These are phyloP conservation scores for Polyporus tsugae DNA, from an alignment of 1,284 basidiomycete species.

Conservation along the genomic window DNA sequence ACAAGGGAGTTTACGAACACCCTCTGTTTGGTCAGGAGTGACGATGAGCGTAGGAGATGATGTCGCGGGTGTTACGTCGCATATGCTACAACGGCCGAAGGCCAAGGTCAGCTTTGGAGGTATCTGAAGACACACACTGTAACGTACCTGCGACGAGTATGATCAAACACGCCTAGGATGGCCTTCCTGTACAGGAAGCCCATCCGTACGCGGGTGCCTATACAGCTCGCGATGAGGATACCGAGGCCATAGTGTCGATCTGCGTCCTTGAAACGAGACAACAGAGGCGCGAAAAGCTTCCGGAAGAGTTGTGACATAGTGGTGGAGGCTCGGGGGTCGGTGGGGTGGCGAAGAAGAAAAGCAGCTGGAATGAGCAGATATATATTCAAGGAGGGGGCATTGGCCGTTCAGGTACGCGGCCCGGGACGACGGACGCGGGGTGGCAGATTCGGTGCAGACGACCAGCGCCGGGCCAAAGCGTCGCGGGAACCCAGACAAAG, in stretches of 20 bases:
- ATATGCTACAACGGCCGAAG: background rate
- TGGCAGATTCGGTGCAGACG: background rate
- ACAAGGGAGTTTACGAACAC: background rate
- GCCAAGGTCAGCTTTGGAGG: background rate
- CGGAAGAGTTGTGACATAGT: background rate
- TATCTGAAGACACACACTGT: background rate
- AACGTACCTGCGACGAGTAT: conserved; percentile 9
- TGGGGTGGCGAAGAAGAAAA: background rate
- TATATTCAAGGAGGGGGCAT: background rate
- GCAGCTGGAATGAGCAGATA: background rate
- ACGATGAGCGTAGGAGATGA: conserved; percentile 8
- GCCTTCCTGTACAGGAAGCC: background rate
- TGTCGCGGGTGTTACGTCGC: background rate
- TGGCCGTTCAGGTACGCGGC: background rate
- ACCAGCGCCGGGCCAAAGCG: background rate
- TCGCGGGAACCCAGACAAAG: conserved; percentile 1
- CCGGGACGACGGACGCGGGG: background rate
- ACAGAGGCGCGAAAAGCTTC: background rate
- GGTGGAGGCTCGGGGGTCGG: background rate
- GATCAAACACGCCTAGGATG: background rate
- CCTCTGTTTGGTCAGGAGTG: background rate
- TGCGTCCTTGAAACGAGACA: conserved; percentile 7
- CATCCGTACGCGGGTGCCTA: conserved; percentile 12
- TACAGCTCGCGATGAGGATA: conserved; percentile 13
- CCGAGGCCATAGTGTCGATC: conserved; percentile 19